These are phyloP conservation scores for Rhynchosporium agropyri DNA, from an alignment of 2,329 filamentous ascomycete species.

Conservation along the genomic window DNA sequence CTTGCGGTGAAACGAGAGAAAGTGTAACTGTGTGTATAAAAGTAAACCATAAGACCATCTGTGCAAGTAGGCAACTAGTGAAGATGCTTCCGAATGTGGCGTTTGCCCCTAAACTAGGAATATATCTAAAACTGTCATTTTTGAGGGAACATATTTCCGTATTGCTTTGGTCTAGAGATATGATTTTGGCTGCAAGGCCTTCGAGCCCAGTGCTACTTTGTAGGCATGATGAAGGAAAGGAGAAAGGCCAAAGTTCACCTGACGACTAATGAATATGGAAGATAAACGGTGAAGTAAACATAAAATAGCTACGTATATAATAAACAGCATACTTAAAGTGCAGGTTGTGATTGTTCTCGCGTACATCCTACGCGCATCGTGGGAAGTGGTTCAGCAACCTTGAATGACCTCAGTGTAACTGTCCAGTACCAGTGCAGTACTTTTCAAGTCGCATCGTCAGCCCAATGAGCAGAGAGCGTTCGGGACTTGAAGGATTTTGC, in stretches of 20 bases:
- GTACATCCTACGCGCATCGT: not conserved
- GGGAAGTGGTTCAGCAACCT: conserved; percentile 5
- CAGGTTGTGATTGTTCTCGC: no score
- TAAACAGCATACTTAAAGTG: not conserved
- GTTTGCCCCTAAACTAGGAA: conserved; percentile 27
- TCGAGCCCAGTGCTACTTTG: conserved; percentile 3
- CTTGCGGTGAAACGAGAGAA: conserved; percentile 39
- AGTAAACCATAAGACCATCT: conserved; percentile 43
- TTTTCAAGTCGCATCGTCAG: not conserved
- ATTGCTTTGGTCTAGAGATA: conserved; percentile 14
- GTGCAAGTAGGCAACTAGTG: conserved; percentile 27
- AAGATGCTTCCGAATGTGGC: conserved; percentile 41
- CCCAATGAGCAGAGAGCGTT: conserved; percentile 1
- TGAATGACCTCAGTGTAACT: not conserved
- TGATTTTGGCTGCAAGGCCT: conserved; percentile 1
- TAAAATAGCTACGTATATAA: not conserved
- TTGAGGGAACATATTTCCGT: conserved; percentile 22
- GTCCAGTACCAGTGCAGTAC: not conserved
- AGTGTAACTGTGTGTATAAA: conserved; percentile 59
- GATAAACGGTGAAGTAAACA: not conserved
- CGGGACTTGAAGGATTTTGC: not conserved
- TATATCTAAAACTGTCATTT: conserved; percentile 28
- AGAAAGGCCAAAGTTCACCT: no score
- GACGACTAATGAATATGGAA: not conserved
- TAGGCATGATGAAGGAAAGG: not conserved